A percentile compares a stretch with the other conserved stretches of the same genome.
Evolutionary conservation across 2,329 filamentous ascomycete species (phyloP).

Genomic region (Pseudogymnoascus sp.): DNA sequence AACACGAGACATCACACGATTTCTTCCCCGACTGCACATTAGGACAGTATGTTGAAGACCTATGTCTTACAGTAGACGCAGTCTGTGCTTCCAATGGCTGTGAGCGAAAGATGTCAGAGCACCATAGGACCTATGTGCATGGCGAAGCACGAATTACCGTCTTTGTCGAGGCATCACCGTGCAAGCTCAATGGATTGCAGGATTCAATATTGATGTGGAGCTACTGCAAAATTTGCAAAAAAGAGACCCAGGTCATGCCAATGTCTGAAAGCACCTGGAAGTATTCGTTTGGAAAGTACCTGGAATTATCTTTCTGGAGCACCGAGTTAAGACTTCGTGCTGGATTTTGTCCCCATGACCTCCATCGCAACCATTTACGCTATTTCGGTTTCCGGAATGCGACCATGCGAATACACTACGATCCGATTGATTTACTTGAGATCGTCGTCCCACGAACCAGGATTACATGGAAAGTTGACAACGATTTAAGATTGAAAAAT

Average conservation of each 20-base stretch:
- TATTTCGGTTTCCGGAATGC: slow-evolving; percentile 88
- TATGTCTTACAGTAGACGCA: slow-evolving; percentile 70
- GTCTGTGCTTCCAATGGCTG: slow-evolving; percentile 78
- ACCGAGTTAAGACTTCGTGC: slow-evolving; percentile 68
- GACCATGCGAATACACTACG: slow-evolving; percentile 83
- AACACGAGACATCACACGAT: slow-evolving; percentile 61
- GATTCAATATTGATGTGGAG: slow-evolving; percentile 96
- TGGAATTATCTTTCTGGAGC: slow-evolving; percentile 97
- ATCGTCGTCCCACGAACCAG: slow-evolving; percentile 84
- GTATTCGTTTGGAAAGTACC: slow-evolving; percentile 96
- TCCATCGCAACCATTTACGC: slow-evolving; percentile 83
- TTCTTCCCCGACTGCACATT: slow-evolving; percentile 84
- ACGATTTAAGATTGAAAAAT: slow-evolving; percentile 87
- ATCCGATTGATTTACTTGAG: slow-evolving; percentile 85
- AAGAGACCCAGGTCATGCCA: slow-evolving; percentile 78
- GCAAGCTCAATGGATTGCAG: slow-evolving; percentile 56
- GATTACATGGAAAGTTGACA: slow-evolving; percentile 96
- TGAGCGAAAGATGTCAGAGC: slow-evolving; percentile 80
- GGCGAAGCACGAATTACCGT: slow-evolving; percentile 90
- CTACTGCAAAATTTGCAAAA: slow-evolving; percentile 83
- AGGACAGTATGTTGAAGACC: slow-evolving; percentile 89
- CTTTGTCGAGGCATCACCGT: slow-evolving; percentile 70
- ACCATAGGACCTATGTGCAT: slow-evolving; percentile 95
- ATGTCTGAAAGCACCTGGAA: slow-evolving; percentile 97
- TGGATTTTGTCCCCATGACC: slow-evolving; percentile 78